phyloP scores from a whole-genome alignment of 345 rosid genomes.

The Triadica sebifera region DNA sequence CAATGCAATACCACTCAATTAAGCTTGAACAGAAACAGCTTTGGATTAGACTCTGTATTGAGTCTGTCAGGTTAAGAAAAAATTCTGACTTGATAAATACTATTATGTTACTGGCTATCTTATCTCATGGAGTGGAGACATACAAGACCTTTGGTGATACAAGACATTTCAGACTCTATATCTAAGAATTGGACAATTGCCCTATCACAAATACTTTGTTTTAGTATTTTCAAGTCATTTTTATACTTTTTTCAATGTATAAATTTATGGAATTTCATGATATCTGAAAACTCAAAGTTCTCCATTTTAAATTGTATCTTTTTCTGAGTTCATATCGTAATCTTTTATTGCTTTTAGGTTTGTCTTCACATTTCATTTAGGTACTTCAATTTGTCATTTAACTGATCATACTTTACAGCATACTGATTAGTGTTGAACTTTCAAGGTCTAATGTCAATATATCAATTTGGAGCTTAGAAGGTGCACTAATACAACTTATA shows the following conservation, averaged over 20 bases:
- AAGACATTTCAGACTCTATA: background rate
- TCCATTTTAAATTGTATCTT: background rate
- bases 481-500: conserved; percentile 1
- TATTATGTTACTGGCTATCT: background rate
- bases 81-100: conserved; percentile 1
- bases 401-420: background rate
- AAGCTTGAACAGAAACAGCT: background rate
- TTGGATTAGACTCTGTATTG: background rate
- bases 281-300: background rate
- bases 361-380: background rate
- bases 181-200: background rate
- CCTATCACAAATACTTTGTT: background rate
- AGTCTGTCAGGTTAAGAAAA: background rate
- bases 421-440: background rate
- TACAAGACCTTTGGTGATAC: background rate
- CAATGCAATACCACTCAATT: background rate
- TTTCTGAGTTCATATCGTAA: background rate
- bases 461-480: background rate
- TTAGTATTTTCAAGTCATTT: background rate
- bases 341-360: background rate
- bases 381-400: background rate
- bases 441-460: background rate
- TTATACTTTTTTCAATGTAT: background rate
- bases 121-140: background rate
- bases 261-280: background rate